Conservation (phyloP, 257 asterid species). For the Cordia subcordata region DNA sequence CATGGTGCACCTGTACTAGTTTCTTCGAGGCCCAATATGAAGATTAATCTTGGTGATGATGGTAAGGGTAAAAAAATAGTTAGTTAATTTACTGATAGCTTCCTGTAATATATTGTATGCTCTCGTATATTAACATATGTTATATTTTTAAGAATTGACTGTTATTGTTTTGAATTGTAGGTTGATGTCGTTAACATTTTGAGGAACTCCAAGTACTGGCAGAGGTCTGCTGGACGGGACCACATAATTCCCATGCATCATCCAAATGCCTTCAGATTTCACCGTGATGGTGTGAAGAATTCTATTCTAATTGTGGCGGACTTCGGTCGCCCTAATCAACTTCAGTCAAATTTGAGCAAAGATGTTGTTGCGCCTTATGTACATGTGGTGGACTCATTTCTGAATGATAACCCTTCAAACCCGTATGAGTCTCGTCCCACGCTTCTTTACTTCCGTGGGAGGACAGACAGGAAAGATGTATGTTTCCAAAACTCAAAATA, state of each 20-base stretch:
- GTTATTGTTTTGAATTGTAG: conserved; percentile 32
- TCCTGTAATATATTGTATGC: no score
- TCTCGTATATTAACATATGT: not conserved
- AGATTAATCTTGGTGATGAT: no score
- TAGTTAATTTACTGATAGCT: no score
- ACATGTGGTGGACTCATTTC: conserved; percentile 67
- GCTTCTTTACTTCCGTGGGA: conserved; percentile 86
- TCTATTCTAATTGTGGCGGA: conserved; percentile 86
- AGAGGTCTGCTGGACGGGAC: conserved; percentile 72
- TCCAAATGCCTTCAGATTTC: conserved; percentile 89
- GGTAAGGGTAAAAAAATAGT: no score
- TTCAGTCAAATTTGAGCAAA: conserved; percentile 61
- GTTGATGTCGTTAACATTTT: conserved; percentile 60
- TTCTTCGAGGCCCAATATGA: no score
- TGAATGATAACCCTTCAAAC: conserved; percentile 40
- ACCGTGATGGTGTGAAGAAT: conserved; percentile 54
- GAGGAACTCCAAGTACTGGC: conserved; percentile 62
- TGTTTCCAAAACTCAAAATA: conserved; percentile 10
- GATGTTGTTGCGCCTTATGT: conserved; percentile 93
- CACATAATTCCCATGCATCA: conserved; percentile 91
- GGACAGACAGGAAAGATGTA: conserved; percentile 86
- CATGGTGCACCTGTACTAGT: no score
- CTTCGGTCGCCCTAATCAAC: conserved; percentile 65
- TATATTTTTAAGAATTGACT: conserved; percentile 16
- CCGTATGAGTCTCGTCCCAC: conserved; percentile 64